Percentiles rank a stretch among this genome's conserved stretches.
These are phyloP conservation scores for Fusarium sp. DNA, from an alignment of 2,329 filamentous ascomycete genomes.

Conservation along the genomic window DNA sequence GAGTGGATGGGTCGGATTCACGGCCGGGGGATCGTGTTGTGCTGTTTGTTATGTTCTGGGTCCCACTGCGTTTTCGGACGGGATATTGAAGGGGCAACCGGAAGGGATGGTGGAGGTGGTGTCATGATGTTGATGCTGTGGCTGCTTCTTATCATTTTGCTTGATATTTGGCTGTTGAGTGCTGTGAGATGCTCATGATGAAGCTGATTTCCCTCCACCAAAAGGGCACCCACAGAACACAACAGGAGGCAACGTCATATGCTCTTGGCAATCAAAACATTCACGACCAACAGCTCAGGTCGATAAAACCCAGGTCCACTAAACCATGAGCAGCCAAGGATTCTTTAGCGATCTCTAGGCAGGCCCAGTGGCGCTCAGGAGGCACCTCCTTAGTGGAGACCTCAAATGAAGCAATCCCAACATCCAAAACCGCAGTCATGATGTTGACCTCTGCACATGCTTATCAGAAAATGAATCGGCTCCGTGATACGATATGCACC, in stretches of 20 bases:
- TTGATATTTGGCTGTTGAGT: not conserved
- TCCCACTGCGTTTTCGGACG: constrained; percentile 13
- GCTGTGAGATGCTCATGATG: not conserved
- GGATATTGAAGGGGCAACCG: constrained; percentile 37
- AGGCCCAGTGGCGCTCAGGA: not conserved
- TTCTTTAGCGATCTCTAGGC: not conserved
- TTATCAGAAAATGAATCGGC: not conserved
- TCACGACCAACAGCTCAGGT: not conserved
- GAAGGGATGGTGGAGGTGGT: not conserved
- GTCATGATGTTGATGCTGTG: constrained; percentile 1
- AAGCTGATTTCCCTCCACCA: not conserved
- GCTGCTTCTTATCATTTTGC: not conserved
- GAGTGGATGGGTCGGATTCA: constrained; percentile 28
- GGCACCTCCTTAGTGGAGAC: not conserved
- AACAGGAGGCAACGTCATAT: not conserved
- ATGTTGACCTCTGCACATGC: not conserved
- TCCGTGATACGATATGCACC: not conserved
- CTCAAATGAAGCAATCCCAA: not conserved
- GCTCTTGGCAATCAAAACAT: not conserved
- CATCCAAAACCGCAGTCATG: not conserved
- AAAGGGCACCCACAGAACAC: not conserved
- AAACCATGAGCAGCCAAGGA: not conserved
- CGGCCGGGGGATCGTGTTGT: constrained; percentile 13
- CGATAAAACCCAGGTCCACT: not conserved
- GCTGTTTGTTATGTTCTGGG: constrained; percentile 14